Evolutionary conservation across 2,329 filamentous ascomycete species (phyloP).

Genomic region (Ophidiomyces ophidiicola): DNA sequence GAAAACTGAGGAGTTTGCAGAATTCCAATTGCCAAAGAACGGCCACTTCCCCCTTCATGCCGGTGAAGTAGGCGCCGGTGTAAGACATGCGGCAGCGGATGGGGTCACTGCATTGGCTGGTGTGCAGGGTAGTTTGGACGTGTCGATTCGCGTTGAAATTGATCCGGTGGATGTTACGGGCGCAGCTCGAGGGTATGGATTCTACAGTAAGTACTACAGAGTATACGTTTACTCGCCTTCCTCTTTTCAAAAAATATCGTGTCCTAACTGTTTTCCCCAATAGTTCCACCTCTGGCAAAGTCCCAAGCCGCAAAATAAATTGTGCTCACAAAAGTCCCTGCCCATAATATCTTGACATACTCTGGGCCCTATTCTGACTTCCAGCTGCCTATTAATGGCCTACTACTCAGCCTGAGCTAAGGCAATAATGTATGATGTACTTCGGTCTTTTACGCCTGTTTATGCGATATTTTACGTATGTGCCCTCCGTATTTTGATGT

Average conservation of each 20-base stretch:
- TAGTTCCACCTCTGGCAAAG: conserved; percentile 6
- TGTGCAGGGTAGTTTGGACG: conserved; percentile 34
- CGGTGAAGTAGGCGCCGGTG: conserved; percentile 69
- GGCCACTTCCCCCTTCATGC: conserved; percentile 59
- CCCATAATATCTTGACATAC: background rate
- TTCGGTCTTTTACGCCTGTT: no score
- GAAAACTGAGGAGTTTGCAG: conserved; percentile 20
- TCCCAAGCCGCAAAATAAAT: background rate
- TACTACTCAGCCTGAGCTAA: no score
- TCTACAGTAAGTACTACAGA: conserved; percentile 32
- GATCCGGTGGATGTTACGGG: conserved; percentile 32
- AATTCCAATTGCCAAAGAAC: conserved; percentile 39
- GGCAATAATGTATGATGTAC: no score
- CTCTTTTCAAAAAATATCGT: background rate
- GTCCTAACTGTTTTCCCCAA: no score
- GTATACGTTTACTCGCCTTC: background rate
- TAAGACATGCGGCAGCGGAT: conserved; percentile 59
- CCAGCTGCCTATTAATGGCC: no score
- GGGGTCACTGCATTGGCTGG: conserved; percentile 28
- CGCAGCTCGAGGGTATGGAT: conserved; percentile 37
- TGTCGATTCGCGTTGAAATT: conserved; percentile 37
- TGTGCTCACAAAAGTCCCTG: background rate
- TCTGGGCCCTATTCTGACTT: no score
- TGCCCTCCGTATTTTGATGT: no score
- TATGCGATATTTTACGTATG: no score